Percentiles rank a stretch among this genome's conserved stretches.
Evolutionary conservation across 805 yeast genomes (phyloP).

Genomic region (Candida suzukii): DNA sequence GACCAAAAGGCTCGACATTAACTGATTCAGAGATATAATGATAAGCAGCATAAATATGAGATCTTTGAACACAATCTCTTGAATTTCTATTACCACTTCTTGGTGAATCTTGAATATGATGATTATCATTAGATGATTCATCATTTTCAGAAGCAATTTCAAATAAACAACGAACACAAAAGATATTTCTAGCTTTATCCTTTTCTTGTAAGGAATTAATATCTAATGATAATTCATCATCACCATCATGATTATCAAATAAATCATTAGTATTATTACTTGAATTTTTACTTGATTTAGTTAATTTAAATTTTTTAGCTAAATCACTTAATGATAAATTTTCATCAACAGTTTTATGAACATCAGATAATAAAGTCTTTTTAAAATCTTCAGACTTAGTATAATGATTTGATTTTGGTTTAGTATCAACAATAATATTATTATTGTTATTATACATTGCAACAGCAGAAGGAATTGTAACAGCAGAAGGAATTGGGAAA

Average conservation of each 20-base stretch:
- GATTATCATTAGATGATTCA: neutral
- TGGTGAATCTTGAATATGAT: slow-evolving; percentile 3
- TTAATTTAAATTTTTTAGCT: slow-evolving; percentile 10
- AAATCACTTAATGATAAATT: slow-evolving; percentile 9
- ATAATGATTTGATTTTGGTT: neutral
- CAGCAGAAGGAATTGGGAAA: neutral
- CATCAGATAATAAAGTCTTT: slow-evolving; percentile 9
- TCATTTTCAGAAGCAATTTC: slow-evolving; percentile 12
- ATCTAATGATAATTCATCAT: neutral
- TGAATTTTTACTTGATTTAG: slow-evolving; percentile 10
- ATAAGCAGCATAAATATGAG: slow-evolving; percentile 16
- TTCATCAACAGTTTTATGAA: slow-evolving; percentile 11
- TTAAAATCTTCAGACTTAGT: slow-evolving; percentile 6
- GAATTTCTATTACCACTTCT: neutral
- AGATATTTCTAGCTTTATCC: slow-evolving; percentile 15
- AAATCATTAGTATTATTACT: neutral
- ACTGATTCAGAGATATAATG: slow-evolving; percentile 14
- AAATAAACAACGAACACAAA: slow-evolving; percentile 17
- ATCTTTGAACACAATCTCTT: slow-evolving; percentile 8
- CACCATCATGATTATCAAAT: neutral
- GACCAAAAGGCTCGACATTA: slow-evolving; percentile 47
- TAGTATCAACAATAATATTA: no score
- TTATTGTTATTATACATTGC: no score
- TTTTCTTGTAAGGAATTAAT: slow-evolving; percentile 7
- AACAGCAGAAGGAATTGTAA: no score